Evolutionary conservation across 2,329 filamentous ascomycete genomes (phyloP).

Genomic region (Leptosphaerulina australis): DNA sequence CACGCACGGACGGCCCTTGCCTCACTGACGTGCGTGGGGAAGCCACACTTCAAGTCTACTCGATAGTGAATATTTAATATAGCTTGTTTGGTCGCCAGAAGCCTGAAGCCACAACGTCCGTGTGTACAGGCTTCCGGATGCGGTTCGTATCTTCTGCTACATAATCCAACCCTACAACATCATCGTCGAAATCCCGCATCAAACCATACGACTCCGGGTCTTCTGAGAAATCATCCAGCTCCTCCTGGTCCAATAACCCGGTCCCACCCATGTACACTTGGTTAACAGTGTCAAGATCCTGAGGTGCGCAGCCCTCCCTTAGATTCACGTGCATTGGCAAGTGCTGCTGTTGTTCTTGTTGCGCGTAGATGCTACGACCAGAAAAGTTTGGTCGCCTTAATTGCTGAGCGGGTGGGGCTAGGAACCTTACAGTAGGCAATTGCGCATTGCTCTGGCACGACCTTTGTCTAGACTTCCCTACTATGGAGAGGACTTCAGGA

Average conservation of each 20-base stretch:
- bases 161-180: neutral
- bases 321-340: neutral
- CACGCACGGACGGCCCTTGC: constrained; percentile 13
- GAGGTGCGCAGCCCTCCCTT: neutral
- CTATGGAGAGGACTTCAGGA: neutral
- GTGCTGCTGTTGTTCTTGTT: constrained; percentile 30
- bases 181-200: neutral
- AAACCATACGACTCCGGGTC: neutral
- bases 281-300: neutral
- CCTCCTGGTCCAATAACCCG: neutral
- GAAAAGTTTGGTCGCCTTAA: constrained; percentile 20
- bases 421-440: constrained; percentile 25
- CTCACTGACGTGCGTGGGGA: constrained; percentile 11
- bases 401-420: constrained; percentile 6
- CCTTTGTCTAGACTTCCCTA: neutral
- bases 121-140: constrained; percentile 4
- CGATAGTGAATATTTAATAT: constrained; percentile 44
- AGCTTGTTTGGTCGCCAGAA: constrained; percentile 56
- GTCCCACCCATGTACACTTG: neutral
- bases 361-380: constrained; percentile 35
- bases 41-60: neutral
- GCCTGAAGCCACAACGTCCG: constrained; percentile 30
- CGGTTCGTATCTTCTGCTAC: constrained; percentile 9
- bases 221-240: neutral
- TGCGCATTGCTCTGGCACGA: constrained; percentile 6